Base-by-base conservation (phyloP, 2,329 filamentous ascomycete species). In the Emmonsiellopsis sp. region DNA sequence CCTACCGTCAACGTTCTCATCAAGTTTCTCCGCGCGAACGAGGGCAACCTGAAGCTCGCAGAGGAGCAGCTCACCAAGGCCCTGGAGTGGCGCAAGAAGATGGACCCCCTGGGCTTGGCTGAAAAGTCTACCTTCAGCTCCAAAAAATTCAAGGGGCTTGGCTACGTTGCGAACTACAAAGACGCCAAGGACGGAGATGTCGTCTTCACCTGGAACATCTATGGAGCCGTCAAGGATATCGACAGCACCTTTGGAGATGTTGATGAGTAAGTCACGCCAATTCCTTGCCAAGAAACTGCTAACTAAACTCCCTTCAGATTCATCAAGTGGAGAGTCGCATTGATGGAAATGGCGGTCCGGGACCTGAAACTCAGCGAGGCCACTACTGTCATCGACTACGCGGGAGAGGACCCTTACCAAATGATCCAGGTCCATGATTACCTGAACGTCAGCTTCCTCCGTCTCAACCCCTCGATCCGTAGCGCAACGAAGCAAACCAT, bases 371-470 rank as follows among this genome's bases (percentile, higher is more conserved):
- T 96, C 57, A 67, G 78, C 17, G 76, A 80, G 31, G 87, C 88
- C 50, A 89, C 82, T 7, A 83, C 86, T 2, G 84, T 88, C 53
- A 85, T 83, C 57, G 74, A 75, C 36, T 75, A 81, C 60, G 63
- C 75, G 37, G 79, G 78, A 13, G 72, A 77, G 8, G 92, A 96
- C 65, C 88, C 87, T 1, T 94, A 95, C 74, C 88, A 92, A 71
- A 90, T 94, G 75, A 80, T 88, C 63, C 91, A 96, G 71, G 84
- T 96, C 32, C 92, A 97, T 73, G 92, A 97, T 75, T 96, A 96
- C 77, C 82, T 87, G 62, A 85, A 83, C 57, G 84, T 95, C 66
- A 88, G 84, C 64, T 95, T 96, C 77, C 77, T 96, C 61, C 84
- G 88, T 56, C 84, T 88, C 75, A 85, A 92, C 53, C 80, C 87